Percentiles rank a stretch among this genome's conserved stretches.
Evolutionary conservation across 1,284 basidiomycete genomes (phyloP).

Genomic region (Trametes sp.): DNA sequence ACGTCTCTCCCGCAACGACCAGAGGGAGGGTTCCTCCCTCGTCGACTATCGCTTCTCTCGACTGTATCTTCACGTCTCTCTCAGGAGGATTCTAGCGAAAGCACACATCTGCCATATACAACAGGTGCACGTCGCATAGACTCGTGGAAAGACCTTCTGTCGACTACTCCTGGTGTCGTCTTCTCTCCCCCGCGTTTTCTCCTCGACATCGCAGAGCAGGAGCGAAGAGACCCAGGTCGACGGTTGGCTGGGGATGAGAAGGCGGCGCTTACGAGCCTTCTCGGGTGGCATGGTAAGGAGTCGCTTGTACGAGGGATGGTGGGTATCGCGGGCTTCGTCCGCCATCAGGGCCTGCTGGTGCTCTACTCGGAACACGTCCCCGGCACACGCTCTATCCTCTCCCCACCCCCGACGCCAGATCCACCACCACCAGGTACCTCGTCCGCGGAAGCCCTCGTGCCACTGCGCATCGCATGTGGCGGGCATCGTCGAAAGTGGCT

Average conservation of each 20-base stretch:
- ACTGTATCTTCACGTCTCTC: conserved; percentile 29
- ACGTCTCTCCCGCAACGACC: conserved; percentile 22
- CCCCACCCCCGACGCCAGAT: conserved; percentile 26
- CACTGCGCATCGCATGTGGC: conserved; percentile 31
- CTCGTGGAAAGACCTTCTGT: conserved; percentile 50
- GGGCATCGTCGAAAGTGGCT: conserved; percentile 54
- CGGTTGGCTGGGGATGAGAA: conserved; percentile 63
- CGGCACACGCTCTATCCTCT: conserved; percentile 23
- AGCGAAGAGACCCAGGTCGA: conserved; percentile 47
- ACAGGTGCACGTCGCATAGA: conserved; percentile 51
- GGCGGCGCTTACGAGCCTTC: conserved; percentile 55
- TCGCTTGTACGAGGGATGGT: conserved; percentile 54
- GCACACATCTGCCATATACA: conserved; percentile 42
- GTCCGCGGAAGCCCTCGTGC: conserved; percentile 26
- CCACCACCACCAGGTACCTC: conserved; percentile 28
- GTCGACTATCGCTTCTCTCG: conserved; percentile 56
- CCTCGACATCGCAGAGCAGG: conserved; percentile 55
- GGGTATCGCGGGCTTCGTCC: conserved; percentile 60
- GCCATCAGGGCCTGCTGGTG: conserved; percentile 65
- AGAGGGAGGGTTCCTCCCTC: conserved; percentile 34
- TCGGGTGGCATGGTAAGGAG: conserved; percentile 65
- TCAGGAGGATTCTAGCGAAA: conserved; percentile 11
- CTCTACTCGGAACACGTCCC: conserved; percentile 59
- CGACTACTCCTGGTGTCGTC: conserved; percentile 58
- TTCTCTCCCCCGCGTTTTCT: conserved; percentile 57